A percentile compares a stretch with the other conserved stretches of the same genome.
Evolutionary conservation across 1,139 yeast genomes (phyloP).

Genomic region (Debaryomyces fabryi): DNA sequence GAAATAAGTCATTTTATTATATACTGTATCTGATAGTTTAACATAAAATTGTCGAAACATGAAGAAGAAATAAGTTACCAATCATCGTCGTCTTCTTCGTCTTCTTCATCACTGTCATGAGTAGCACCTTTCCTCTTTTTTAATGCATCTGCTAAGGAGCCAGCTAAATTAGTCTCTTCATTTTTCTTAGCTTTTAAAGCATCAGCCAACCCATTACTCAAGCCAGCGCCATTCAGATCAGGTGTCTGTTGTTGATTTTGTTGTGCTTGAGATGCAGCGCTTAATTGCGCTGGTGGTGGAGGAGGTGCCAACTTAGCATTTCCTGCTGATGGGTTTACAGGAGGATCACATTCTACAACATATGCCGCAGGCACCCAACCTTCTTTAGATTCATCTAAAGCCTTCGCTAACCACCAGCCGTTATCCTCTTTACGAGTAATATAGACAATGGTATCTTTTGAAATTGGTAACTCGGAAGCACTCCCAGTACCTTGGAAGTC

Average conservation of each 20-base stretch:
- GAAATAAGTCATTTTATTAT: background rate
- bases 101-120: conserved; percentile 73
- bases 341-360: conserved; percentile 64
- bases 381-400: conserved; percentile 71
- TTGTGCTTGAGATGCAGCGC: conserved; percentile 13
- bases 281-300: conserved; percentile 20
- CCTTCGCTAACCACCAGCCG: conserved; percentile 92
- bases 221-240: conserved; percentile 24
- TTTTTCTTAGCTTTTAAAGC: conserved; percentile 70
- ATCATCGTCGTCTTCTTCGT: conserved; percentile 66
- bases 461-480: conserved; percentile 68
- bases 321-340: conserved; percentile 28
- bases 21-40: conserved; percentile 5
- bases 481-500: conserved; percentile 89
- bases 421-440: conserved; percentile 68
- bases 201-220: conserved; percentile 74
- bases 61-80: conserved; percentile 19
- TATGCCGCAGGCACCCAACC: conserved; percentile 99
- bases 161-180: conserved; percentile 70
- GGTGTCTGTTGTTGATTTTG: conserved; percentile 16
- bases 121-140: conserved; percentile 82
- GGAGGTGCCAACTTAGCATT: conserved; percentile 34
- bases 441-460: conserved; percentile 73
- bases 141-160: conserved; percentile 87
- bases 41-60: background rate